Conservation (phyloP, 805 yeast genomes). For the Tetrapisispora iriomotensis region DNA sequence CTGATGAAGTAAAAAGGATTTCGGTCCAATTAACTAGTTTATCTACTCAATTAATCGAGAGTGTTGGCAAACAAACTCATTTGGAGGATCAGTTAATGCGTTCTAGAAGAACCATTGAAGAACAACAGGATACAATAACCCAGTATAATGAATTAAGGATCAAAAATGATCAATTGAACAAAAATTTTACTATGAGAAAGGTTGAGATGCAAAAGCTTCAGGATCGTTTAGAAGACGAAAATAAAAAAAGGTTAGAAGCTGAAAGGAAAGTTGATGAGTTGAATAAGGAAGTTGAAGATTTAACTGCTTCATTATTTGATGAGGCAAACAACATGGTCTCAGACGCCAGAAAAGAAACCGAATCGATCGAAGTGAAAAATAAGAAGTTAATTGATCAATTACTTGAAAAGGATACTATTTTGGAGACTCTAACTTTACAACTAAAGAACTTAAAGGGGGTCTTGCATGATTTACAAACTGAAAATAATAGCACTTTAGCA, state of each 20-base stretch:
- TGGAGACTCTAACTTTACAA: constrained; percentile 59
- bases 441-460: constrained; percentile 53
- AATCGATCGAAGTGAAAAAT: constrained; percentile 51
- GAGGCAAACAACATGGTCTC: constrained; percentile 84
- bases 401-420: constrained; percentile 57
- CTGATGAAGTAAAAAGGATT: constrained; percentile 35
- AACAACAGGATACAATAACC: constrained; percentile 13
- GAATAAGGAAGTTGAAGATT: constrained; percentile 68
- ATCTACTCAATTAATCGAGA: constrained; percentile 51
- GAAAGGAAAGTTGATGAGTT: constrained; percentile 51
- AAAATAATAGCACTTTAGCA: constrained; percentile 5
- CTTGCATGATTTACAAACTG: constrained; percentile 41
- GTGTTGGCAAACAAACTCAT: constrained; percentile 46
- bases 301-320: constrained; percentile 65
- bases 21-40: constrained; percentile 46
- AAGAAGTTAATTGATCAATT: constrained; percentile 43
- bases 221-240: constrained; percentile 23
- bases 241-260: constrained; percentile 37
- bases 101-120: constrained; percentile 29
- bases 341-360: constrained; percentile 60
- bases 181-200: constrained; percentile 13
- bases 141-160: constrained; percentile 26
- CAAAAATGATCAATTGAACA: constrained; percentile 28
- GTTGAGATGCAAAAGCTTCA: constrained; percentile 28
- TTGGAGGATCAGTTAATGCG: constrained; percentile 42